Evolutionary conservation across 163 green algal genomes (phyloP).

Genomic region (Scenedesmus sp.): DNA sequence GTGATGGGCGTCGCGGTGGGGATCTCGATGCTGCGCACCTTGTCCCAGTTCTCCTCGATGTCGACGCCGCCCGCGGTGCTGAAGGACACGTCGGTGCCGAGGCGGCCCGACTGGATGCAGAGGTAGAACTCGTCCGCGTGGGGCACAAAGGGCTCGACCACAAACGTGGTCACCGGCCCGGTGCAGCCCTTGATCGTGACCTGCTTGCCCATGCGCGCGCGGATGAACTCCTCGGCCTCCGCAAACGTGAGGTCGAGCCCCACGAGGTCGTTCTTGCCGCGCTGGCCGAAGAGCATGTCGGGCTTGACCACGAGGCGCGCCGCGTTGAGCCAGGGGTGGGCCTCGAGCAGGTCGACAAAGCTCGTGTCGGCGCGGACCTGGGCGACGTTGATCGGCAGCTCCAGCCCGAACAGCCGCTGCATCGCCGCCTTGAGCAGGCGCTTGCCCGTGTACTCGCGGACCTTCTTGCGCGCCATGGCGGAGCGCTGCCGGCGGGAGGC

Average conservation of each 20-base stretch:
- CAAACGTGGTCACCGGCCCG: slow-evolving; percentile 89
- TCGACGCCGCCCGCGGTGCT: slow-evolving; percentile 82
- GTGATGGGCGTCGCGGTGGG: slow-evolving; percentile 49
- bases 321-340: slow-evolving; percentile 44
- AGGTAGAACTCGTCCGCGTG: slow-evolving; percentile 71
- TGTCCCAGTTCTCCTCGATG: slow-evolving; percentile 97
- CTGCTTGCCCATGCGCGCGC: slow-evolving; percentile 73
- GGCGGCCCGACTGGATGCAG: slow-evolving; percentile 53
- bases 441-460: slow-evolving; percentile 92
- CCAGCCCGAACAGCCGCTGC: slow-evolving; percentile 71
- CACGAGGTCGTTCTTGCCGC: slow-evolving; percentile 95
- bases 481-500: no score
- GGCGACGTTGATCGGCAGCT: slow-evolving; percentile 84
- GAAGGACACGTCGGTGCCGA: slow-evolving; percentile 56
- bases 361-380: slow-evolving; percentile 81
- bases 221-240: slow-evolving; percentile 79
- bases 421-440: slow-evolving; percentile 83
- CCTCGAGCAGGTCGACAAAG: neutral
- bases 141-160: slow-evolving; percentile 94
- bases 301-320: slow-evolving; percentile 91
- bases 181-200: slow-evolving; percentile 81
- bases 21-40: slow-evolving; percentile 77
- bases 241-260: slow-evolving; percentile 86
- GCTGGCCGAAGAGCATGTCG: slow-evolving; percentile 96
- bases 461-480: slow-evolving; percentile 47